A percentile compares a stretch with the other conserved stretches of the same genome.
These are phyloP conservation scores for Cercospora zeina DNA, from an alignment of 2,329 filamentous ascomycete genomes.

Conservation along the genomic window DNA sequence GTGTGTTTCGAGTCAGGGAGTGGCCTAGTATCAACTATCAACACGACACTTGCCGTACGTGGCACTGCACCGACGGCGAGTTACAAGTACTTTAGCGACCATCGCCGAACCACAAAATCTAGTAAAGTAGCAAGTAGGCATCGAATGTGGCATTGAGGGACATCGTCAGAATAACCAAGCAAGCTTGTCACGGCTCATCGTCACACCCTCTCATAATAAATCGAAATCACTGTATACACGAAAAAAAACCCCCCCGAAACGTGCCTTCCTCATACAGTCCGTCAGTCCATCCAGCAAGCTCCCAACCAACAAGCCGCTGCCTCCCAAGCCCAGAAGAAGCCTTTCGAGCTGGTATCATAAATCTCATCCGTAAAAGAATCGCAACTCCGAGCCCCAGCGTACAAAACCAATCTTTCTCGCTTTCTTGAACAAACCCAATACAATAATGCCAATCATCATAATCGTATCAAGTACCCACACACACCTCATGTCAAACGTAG, in stretches of 20 bases:
- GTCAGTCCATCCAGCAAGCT: no score
- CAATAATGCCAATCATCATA: background rate
- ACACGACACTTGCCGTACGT: slow-evolving; percentile 1
- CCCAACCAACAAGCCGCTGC: no score
- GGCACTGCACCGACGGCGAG: no score
- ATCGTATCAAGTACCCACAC: slow-evolving; percentile 1
- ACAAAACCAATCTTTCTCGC: background rate
- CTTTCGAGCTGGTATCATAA: background rate
- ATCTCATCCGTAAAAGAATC: background rate
- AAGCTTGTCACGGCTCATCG: background rate
- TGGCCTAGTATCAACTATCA: slow-evolving; percentile 2
- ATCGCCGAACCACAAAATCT: background rate
- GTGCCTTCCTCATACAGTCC: background rate
- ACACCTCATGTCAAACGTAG: background rate
- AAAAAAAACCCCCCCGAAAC: background rate
- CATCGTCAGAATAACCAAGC: no score
- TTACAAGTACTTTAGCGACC: background rate
- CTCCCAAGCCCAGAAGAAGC: background rate
- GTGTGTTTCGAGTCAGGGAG: slow-evolving; percentile 2
- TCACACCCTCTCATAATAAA: background rate
- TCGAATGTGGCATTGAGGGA: no score
- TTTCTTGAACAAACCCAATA: background rate
- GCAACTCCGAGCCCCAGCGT: background rate
- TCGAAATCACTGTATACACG: background rate
- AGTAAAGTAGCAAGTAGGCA: background rate